These are phyloP conservation scores for Nakaseomyces delphensis DNA, from an alignment of 1,139 yeast species.

Conservation along the genomic window DNA sequence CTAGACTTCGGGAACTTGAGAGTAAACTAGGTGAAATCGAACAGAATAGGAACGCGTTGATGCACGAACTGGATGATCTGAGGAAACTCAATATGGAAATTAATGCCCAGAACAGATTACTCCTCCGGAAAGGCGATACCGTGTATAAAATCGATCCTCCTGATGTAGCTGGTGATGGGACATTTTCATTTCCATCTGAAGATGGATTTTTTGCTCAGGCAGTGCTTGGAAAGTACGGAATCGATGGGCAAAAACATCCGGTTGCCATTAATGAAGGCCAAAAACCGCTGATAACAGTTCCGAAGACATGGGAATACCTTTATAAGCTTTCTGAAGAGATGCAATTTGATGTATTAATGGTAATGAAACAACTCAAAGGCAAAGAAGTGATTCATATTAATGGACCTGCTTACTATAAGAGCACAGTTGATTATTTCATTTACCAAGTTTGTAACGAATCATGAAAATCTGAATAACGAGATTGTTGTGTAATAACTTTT, in stretches of 20 bases:
- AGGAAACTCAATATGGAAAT: constrained; percentile 42
- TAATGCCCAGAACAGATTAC: constrained; percentile 39
- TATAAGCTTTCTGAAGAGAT: constrained; percentile 5
- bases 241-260: not conserved
- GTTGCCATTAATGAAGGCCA: not conserved
- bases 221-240: constrained; percentile 7
- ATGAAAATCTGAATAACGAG: not conserved
- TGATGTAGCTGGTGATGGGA: constrained; percentile 1
- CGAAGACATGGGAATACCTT: constrained; percentile 8
- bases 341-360: constrained; percentile 6
- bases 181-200: constrained; percentile 25
- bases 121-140: constrained; percentile 29
- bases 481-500: not conserved
- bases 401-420: constrained; percentile 8
- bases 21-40: constrained; percentile 53
- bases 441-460: constrained; percentile 1
- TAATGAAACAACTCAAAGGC: constrained; percentile 6
- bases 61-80: constrained; percentile 43
- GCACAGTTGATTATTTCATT: constrained; percentile 1
- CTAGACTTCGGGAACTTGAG: constrained; percentile 60
- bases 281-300: constrained; percentile 4
- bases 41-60: constrained; percentile 44
- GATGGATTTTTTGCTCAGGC: constrained; percentile 17
- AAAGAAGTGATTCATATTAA: constrained; percentile 5
- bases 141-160: constrained; percentile 4